Percentiles rank a stretch among this genome's conserved stretches.
Conservation (phyloP, 371 early-diverging fungal genomes). For the Encephalitozoon cuniculi region DNA sequence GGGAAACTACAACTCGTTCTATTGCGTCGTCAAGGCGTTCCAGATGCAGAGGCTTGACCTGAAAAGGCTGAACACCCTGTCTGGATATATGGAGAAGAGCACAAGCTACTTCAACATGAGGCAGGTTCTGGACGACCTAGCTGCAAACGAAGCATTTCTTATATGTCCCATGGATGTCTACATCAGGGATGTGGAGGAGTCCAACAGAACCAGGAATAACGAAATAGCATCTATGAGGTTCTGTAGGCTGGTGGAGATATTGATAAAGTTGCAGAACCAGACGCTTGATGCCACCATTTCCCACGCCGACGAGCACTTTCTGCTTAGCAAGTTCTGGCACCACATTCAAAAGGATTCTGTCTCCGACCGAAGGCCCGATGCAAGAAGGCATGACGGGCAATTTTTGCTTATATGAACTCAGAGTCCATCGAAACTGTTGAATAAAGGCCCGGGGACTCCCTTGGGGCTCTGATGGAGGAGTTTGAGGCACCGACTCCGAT, state of each 20-base stretch:
- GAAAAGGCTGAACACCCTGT: neutral
- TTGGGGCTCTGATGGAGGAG: neutral
- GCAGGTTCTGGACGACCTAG: neutral
- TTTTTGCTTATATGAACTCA: neutral
- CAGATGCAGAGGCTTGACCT: neutral
- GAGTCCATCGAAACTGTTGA: neutral
- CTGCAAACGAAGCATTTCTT: neutral
- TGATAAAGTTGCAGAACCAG: neutral
- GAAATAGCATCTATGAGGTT: slow-evolving; percentile 23
- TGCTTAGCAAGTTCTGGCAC: slow-evolving; percentile 1
- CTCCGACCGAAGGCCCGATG: neutral
- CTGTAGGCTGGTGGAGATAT: slow-evolving; percentile 23
- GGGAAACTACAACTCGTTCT: slow-evolving; percentile 27
- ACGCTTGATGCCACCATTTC: neutral
- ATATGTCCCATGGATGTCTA: slow-evolving; percentile 21
- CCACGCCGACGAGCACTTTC: slow-evolving; percentile 1
- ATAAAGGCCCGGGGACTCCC: neutral
- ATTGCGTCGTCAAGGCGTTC: slow-evolving; percentile 3
- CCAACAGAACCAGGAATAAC: slow-evolving; percentile 24
- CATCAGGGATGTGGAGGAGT: slow-evolving; percentile 31
- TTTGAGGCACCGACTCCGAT: neutral
- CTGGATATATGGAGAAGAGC: neutral
- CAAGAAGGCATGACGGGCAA: neutral
- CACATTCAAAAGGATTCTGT: neutral
- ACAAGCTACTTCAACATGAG: neutral